These are phyloP conservation scores for Diospyros kaki DNA, from an alignment of 148 eudicot species.

Conservation along the genomic window DNA sequence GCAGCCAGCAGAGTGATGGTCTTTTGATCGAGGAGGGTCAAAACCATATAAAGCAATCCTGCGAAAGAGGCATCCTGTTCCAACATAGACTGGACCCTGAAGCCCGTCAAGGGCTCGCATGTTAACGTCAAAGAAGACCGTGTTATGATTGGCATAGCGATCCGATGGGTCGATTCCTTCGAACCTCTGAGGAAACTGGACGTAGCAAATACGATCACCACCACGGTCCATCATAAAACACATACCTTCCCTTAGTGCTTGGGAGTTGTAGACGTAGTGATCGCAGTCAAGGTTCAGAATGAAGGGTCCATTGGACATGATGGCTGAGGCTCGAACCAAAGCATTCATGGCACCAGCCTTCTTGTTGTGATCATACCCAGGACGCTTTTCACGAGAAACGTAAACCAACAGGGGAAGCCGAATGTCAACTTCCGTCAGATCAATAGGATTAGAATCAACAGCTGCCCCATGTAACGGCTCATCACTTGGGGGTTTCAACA, in stretches of 20 bases:
- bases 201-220: constrained; percentile 85
- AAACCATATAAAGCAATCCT: constrained; percentile 83
- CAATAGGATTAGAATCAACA: constrained; percentile 42
- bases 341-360: constrained; percentile 99
- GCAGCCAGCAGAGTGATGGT: constrained; percentile 42
- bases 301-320: constrained; percentile 95
- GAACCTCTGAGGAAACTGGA: constrained; percentile 92
- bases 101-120: constrained; percentile 96
- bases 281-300: constrained; percentile 92
- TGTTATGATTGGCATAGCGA: constrained; percentile 94
- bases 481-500: constrained; percentile 95
- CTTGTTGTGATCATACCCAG: constrained; percentile 97
- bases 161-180: constrained; percentile 98
- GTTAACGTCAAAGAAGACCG: constrained; percentile 89
- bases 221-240: constrained; percentile 99
- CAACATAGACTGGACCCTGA: constrained; percentile 94
- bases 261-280: constrained; percentile 86
- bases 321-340: constrained; percentile 89
- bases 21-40: constrained; percentile 83
- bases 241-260: constrained; percentile 92
- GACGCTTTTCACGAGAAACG: constrained; percentile 93
- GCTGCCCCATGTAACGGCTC: constrained; percentile 58
- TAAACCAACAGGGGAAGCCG: constrained; percentile 91
- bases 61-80: constrained; percentile 89
- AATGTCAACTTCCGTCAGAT: constrained; percentile 71